Evolutionary conservation across 495 filamentous ascomycete genomes (phyloP).

Genomic region (Tuber microsphaerosporum): DNA sequence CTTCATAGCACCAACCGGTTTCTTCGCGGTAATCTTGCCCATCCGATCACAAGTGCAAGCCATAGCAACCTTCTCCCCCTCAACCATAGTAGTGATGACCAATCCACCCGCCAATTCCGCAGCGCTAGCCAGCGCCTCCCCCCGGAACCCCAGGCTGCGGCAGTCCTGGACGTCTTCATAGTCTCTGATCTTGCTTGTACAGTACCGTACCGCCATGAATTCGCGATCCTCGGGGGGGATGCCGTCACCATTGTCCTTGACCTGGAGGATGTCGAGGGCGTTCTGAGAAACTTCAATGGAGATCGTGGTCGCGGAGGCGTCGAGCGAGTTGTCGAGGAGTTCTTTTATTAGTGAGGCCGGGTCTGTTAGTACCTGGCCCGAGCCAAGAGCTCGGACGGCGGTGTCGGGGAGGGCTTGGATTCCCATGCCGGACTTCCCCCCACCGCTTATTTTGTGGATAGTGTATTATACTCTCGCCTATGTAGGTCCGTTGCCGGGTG

Average conservation of each 20-base stretch:
- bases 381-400: conserved; percentile 62
- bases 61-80: conserved; percentile 60
- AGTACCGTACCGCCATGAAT: conserved; percentile 59
- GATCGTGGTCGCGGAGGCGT: conserved; percentile 68
- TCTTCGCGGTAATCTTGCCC: conserved; percentile 50
- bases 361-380: conserved; percentile 64
- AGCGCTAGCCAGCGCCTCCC: conserved; percentile 74
- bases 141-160: conserved; percentile 75
- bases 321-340: conserved; percentile 83
- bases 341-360: conserved; percentile 77
- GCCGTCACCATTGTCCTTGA: conserved; percentile 84
- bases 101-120: conserved; percentile 60
- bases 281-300: conserved; percentile 68
- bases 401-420: conserved; percentile 61
- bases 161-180: conserved; percentile 64
- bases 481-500: not conserved
- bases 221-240: conserved; percentile 65
- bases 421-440: conserved; percentile 41
- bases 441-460: not conserved
- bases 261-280: conserved; percentile 72
- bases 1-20: conserved; percentile 49
- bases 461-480: not conserved
- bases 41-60: conserved; percentile 49
- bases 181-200: conserved; percentile 77
- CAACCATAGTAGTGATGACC: conserved; percentile 62